These are phyloP conservation scores for Fremontodendron californicum DNA, from an alignment of 345 rosid genomes.

Conservation along the genomic window DNA sequence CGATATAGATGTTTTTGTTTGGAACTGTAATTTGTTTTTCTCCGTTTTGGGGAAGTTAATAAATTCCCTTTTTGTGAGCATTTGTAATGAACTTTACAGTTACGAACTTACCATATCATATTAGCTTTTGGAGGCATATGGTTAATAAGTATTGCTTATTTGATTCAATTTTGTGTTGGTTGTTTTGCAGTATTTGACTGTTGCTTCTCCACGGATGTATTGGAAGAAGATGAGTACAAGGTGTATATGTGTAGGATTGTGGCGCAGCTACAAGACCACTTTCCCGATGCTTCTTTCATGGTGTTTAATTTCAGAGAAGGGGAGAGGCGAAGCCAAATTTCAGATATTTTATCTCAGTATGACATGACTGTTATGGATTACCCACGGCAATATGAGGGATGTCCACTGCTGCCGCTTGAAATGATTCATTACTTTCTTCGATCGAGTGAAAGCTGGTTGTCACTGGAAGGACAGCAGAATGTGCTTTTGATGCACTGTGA, in stretches of 20 bases:
- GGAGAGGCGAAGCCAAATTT: too few species aligned
- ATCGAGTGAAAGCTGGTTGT: too few species aligned
- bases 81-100: background rate
- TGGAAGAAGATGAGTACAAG: slow-evolving; percentile 94
- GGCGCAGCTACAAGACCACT: slow-evolving; percentile 86
- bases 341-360: too few species aligned
- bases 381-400: too few species aligned
- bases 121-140: background rate
- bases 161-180: background rate
- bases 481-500: too few species aligned
- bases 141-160: background rate
- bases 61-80: background rate
- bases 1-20: background rate
- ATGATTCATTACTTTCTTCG: too few species aligned
- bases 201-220: too few species aligned
- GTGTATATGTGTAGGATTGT: slow-evolving; percentile 88
- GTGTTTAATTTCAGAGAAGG: too few species aligned
- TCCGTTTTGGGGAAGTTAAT: background rate
- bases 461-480: too few species aligned
- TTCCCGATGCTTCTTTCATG: slow-evolving; percentile 92
- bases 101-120: background rate
- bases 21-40: background rate
- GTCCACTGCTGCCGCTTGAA: too few species aligned
- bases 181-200: too few species aligned
- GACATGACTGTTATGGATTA: too few species aligned